phyloP scores from a whole-genome alignment of 768 basidiomycete species.

The Mycena epipterygia region DNA sequence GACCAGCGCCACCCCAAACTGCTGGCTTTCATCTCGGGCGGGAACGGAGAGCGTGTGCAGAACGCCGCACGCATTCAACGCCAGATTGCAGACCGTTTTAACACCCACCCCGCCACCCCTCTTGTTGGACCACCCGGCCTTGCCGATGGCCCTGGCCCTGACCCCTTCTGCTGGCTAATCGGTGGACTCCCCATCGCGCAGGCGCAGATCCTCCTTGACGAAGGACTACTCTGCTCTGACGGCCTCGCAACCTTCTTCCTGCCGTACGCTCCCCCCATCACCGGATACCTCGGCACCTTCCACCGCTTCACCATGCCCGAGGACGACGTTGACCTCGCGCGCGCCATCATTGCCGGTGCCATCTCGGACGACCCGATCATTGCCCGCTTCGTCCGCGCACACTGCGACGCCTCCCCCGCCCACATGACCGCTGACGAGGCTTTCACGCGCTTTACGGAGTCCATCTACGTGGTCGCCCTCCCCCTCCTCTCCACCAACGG shows the following conservation, averaged over 20 bases:
- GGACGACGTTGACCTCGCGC: not conserved
- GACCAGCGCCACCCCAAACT: not conserved
- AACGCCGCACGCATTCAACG: not conserved
- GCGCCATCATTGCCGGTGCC: not conserved
- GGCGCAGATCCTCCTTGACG: not conserved
- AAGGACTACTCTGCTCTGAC: not conserved
- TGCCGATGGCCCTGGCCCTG: not conserved
- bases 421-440: not conserved
- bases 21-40: not conserved
- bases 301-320: not conserved
- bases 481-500: not conserved
- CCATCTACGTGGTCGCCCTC: not conserved
- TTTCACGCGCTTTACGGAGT: not conserved
- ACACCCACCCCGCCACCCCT: not conserved
- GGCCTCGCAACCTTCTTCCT: not conserved
- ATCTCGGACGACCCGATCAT: not conserved
- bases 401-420: not conserved
- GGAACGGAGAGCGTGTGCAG: not conserved
- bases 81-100: not conserved
- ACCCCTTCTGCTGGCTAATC: constrained; percentile 1
- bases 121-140: not conserved
- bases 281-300: not conserved
- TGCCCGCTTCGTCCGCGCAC: not conserved
- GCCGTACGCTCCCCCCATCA: not conserved
- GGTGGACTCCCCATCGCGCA: not conserved